phyloP scores from a whole-genome alignment of 2,329 filamentous ascomycete species.

The Hypoxylon sp. region DNA sequence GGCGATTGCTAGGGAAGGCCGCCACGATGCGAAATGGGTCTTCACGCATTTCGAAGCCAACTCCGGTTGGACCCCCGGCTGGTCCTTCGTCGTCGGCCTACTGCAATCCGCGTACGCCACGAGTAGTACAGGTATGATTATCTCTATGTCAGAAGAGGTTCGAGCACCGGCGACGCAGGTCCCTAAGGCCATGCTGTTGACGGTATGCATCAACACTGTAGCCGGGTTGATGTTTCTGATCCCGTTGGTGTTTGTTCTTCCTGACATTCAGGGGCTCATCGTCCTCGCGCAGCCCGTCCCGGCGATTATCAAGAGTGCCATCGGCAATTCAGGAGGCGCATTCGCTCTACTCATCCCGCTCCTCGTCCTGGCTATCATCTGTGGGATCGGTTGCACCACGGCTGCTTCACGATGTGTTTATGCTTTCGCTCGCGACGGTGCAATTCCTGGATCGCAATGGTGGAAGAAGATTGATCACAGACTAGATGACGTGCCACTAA shows the following conservation, averaged over 20 bases:
- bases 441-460: slow-evolving; percentile 73
- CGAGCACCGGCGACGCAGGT: slow-evolving; percentile 76
- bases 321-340: slow-evolving; percentile 72
- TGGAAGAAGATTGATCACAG: slow-evolving; percentile 74
- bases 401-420: slow-evolving; percentile 77
- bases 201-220: slow-evolving; percentile 76
- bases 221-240: slow-evolving; percentile 78
- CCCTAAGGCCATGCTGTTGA: slow-evolving; percentile 79
- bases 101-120: slow-evolving; percentile 81
- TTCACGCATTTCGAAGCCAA: slow-evolving; percentile 77
- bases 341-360: slow-evolving; percentile 75
- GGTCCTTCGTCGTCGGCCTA: slow-evolving; percentile 81
- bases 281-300: slow-evolving; percentile 74
- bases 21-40: slow-evolving; percentile 73
- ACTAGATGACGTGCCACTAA: slow-evolving; percentile 76
- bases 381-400: slow-evolving; percentile 78
- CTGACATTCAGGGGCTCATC: slow-evolving; percentile 70
- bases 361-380: slow-evolving; percentile 75
- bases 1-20: slow-evolving; percentile 77
- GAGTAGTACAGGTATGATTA: slow-evolving; percentile 84
- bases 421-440: slow-evolving; percentile 79
- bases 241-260: slow-evolving; percentile 77
- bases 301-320: slow-evolving; percentile 72
- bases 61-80: slow-evolving; percentile 79
- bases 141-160: slow-evolving; percentile 84